Conservation (phyloP, 1,284 basidiomycete species). For the Macrocybe sp. region DNA sequence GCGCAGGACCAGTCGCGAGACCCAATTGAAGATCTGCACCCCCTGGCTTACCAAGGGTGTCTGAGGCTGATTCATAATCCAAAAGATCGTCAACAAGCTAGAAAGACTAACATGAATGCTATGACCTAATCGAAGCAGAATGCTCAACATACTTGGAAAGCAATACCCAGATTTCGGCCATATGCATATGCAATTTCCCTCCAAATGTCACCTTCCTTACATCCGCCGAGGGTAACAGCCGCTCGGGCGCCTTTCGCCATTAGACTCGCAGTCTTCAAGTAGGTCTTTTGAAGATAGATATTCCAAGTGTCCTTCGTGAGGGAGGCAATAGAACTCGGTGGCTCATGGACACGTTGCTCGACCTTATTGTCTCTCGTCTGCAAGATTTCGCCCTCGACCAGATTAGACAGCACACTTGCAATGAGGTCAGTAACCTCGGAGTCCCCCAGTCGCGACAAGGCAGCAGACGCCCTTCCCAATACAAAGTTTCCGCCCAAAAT, state of each 20-base stretch:
- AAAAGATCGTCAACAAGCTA: conserved; percentile 95
- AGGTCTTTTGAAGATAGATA: conserved; percentile 92
- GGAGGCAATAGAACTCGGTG: conserved; percentile 1
- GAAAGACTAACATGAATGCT: conserved; percentile 2
- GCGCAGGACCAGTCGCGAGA: conserved; percentile 89
- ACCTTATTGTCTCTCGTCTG: conserved; percentile 66
- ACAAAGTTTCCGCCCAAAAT: conserved; percentile 97
- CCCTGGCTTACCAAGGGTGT: conserved; percentile 34
- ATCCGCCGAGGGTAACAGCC: conserved; percentile 87
- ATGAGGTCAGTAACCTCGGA: conserved; percentile 92
- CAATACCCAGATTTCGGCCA: conserved; percentile 64
- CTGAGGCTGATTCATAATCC: conserved; percentile 74
- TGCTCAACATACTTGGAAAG: conserved; percentile 75
- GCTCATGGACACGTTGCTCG: too few relatives aligned
- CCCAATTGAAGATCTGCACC: conserved; percentile 75
- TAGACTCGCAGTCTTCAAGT: conserved; percentile 93
- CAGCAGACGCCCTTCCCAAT: conserved; percentile 85
- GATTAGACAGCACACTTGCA: conserved; percentile 87
- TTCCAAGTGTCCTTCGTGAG: conserved; percentile 61
- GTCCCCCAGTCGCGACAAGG: conserved; percentile 82
- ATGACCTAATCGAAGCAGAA: neutral
- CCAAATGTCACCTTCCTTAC: conserved; percentile 74
- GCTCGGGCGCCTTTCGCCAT: conserved; percentile 94
- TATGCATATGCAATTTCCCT: conserved; percentile 89
- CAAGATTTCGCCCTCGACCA: conserved; percentile 97